A percentile compares a stretch with the other conserved stretches of the same genome.
phyloP scores from a whole-genome alignment of 2,329 filamentous ascomycete species.

The Ophiocordyceps unilateralis region DNA sequence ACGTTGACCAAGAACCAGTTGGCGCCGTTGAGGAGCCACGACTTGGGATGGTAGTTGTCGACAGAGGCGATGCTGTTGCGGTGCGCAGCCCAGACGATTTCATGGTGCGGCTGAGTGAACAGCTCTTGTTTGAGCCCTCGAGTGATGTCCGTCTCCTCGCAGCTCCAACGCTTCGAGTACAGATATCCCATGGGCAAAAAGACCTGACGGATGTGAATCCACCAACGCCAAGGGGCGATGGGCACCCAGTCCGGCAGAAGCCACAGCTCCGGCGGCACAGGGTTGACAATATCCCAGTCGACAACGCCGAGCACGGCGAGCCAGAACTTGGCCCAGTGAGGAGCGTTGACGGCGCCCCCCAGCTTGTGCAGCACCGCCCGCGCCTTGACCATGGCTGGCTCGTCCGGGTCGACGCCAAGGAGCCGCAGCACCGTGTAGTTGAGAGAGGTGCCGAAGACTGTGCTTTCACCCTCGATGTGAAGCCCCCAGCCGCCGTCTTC shows the following conservation, averaged over 20 bases:
- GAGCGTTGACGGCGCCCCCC: constrained; percentile 66
- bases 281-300: constrained; percentile 87
- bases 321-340: constrained; percentile 98
- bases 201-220: constrained; percentile 97
- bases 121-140: constrained; percentile 62
- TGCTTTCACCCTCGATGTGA: constrained; percentile 86
- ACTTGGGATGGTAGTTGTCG: constrained; percentile 91
- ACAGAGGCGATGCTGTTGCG: constrained; percentile 63
- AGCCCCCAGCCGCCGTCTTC: constrained; percentile 94
- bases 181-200: constrained; percentile 84
- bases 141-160: constrained; percentile 58
- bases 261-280: constrained; percentile 87
- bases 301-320: constrained; percentile 68
- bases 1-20: constrained; percentile 69
- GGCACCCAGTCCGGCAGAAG: constrained; percentile 81
- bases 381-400: constrained; percentile 72
- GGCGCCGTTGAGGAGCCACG: constrained; percentile 58
- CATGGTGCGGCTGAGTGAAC: constrained; percentile 60
- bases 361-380: constrained; percentile 67
- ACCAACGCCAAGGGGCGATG: constrained; percentile 85
- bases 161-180: constrained; percentile 68
- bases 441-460: constrained; percentile 75
- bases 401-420: constrained; percentile 67
- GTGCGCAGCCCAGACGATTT: constrained; percentile 60
- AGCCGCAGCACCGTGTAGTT: constrained; percentile 75